Base-by-base conservation (phyloP, 2,329 filamentous ascomycete species). In the Blumeria graminis region DNA sequence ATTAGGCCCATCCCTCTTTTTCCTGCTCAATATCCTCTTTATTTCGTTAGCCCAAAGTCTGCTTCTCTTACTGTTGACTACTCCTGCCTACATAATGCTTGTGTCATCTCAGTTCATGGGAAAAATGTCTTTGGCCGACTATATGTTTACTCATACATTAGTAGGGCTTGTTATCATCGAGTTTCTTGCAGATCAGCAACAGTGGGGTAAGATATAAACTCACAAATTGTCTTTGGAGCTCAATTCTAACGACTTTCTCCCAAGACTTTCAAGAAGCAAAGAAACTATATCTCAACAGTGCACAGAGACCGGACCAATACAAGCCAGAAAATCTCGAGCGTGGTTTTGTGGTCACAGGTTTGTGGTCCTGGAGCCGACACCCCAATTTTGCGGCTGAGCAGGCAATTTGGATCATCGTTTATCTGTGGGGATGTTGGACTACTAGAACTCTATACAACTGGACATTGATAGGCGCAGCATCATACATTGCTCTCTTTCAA, bases 301-400 rank as follows among this genome's bases (percentile, higher is more conserved):
- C 80, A 53, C 84, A 84, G 66, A 74, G 90, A 3, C 79, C 86
- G 0, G 68, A 70, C 5, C 75, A 70, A 22, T 88, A 76, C 68
- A 75, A 74, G 0, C 79, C 82, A 61, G 78, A 79, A 58, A 86
- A 94, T 56, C 77, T 98, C 32, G 86, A 95, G 61, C 84, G 90
- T 39, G 92, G 92, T 45, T 98, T 98, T 70, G 75, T 85, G 61
- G 83, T 86, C 8, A 79, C 75, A 4, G 92, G 92, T 0, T 73
- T 98, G 7, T 98, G 86, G 82, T 82, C 81, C 0, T 88, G 82
- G 72, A 90, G 84, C 62, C 78, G 92, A 50, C 93, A 98, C 68
- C 92, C 92, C 52, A 98, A 98, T 69, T 98, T 96, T 65, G 80
- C 85, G 5, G 86, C 86, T 5, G 92, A 98, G 70, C 92, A 96